Conservation (phyloP, 345 rosid species). For the Acer saccharum region DNA sequence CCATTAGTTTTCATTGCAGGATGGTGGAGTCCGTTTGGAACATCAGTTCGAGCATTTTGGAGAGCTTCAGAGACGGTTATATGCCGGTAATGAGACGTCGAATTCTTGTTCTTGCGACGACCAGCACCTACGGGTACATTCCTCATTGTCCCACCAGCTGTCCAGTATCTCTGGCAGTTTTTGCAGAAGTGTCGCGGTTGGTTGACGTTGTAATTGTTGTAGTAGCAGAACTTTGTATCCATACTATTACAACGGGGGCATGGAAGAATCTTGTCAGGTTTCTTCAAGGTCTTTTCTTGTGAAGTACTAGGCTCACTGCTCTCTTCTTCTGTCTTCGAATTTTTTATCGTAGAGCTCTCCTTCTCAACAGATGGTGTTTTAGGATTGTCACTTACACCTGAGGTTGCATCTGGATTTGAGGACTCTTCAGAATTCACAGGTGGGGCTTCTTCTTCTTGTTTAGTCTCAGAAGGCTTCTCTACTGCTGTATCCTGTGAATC, state of each 20-base stretch:
- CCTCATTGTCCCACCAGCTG: constrained; percentile 96
- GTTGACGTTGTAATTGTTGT: constrained; percentile 89
- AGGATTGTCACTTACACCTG: constrained; percentile 37
- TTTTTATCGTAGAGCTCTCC: constrained; percentile 29
- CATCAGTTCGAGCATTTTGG: constrained; percentile 45
- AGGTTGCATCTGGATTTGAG: constrained; percentile 35
- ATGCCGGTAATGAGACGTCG: constrained; percentile 72
- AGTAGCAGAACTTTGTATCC: constrained; percentile 97
- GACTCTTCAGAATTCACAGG: constrained; percentile 34
- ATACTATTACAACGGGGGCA: constrained; percentile 95
- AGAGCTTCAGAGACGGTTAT: constrained; percentile 64
- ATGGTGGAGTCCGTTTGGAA: constrained; percentile 60
- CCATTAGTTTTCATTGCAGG: constrained; percentile 54
- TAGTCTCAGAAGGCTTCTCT: constrained; percentile 34
- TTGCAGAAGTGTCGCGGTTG: constrained; percentile 95
- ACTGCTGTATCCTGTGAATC: constrained; percentile 42
- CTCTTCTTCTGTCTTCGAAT: constrained; percentile 51
- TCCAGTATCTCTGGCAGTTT: constrained; percentile 98
- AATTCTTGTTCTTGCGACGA: constrained; percentile 85
- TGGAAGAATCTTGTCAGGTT: constrained; percentile 80
- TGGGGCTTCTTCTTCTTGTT: constrained; percentile 29
- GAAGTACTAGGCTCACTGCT: constrained; percentile 45
- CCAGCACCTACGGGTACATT: constrained; percentile 97
- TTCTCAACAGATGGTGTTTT: constrained; percentile 36
- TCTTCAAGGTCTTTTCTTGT: constrained; percentile 69